Evolutionary conservation across 352 stramenopile genomes (phyloP), one percentile per base, ranked within the genome.

Genomic region (Pythium rhizo-oryzae): DNA sequence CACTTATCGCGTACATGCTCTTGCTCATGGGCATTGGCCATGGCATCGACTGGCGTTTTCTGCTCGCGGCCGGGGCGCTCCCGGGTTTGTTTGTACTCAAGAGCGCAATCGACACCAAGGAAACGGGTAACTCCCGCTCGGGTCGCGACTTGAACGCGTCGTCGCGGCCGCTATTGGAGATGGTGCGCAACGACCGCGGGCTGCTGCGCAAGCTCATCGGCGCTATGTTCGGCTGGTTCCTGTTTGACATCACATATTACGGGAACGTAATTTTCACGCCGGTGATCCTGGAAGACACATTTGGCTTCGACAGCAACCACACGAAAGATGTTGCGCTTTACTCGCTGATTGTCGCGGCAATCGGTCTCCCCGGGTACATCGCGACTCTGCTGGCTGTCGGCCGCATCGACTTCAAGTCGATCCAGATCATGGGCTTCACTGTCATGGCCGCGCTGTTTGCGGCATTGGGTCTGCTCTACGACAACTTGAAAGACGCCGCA

Each of bases 221-320:
- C 24, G 93, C 91, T 1, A 78, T 78, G n/a, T 65, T 87, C 15
- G 88, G 82, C n/a, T 98, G 92, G 92, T 97, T 97, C 67, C 75
- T 98, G 13, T 97, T 97, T 65, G 92, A 98, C 76, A 80, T 98
- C 35, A 85, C 86, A 9, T 97, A 96, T 51, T 97, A 97, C 69
- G 90, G 84, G 35, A 96, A 97, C 67, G 75, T 93, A 43, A 84
- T 97, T 63, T 97, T 97, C 70, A 93, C 86, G 44, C 85, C 88
- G 2, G 87, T 91, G 47, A 91, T 96, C 60, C 55, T 96, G 11
- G 71, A 91, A 59, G 84, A 90, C 65, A 85, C 83, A 9, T 91
- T 85, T 50, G 82, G 74, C 5, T 83, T 82, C 61, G 77, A 85
- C 50, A 84, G 80, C 30, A 79, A 78, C 49, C 81, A 88, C 61